phyloP scores from a whole-genome alignment of 2,329 filamentous ascomycete species.

The Colletotrichum chlorophyti region DNA sequence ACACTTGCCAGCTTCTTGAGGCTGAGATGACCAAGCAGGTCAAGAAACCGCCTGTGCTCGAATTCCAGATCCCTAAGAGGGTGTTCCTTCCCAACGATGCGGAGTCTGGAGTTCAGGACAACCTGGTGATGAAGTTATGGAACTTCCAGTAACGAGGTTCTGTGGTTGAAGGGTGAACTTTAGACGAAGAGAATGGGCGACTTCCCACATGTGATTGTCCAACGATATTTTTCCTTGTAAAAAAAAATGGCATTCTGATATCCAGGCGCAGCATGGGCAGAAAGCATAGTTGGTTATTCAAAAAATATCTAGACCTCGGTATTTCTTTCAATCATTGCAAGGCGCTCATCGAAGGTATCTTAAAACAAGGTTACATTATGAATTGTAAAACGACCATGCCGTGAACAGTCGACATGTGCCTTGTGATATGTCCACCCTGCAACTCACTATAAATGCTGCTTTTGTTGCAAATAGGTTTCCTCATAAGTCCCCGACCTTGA shows the following conservation, averaged over 20 bases:
- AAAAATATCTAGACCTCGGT: conserved; percentile 11
- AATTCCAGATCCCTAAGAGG: conserved; percentile 91
- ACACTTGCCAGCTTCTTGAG: conserved; percentile 72
- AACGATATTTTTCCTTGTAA: background rate
- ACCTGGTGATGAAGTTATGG: conserved; percentile 66
- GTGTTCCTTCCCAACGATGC: conserved; percentile 69
- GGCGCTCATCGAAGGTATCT: background rate
- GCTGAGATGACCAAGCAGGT: conserved; percentile 83
- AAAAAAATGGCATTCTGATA: conserved; percentile 9
- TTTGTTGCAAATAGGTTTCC: no score
- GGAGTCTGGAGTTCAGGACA: conserved; percentile 56
- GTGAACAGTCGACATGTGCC: no score
- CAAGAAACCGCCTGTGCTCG: conserved; percentile 86
- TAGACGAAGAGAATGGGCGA: no score
- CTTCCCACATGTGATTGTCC: background rate
- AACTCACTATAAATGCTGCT: no score
- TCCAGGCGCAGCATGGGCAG: background rate
- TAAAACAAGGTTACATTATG: no score
- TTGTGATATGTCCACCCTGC: no score
- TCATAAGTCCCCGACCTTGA: no score
- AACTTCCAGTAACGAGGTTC: conserved; percentile 52
- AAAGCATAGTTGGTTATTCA: conserved; percentile 3
- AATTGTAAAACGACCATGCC: no score
- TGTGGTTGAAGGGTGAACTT: no score
- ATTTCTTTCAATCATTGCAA: background rate